A percentile compares a stretch with the other conserved stretches of the same genome.
Conservation (phyloP, 106 monocot genomes). For the Dioscorea zingiberensis region DNA sequence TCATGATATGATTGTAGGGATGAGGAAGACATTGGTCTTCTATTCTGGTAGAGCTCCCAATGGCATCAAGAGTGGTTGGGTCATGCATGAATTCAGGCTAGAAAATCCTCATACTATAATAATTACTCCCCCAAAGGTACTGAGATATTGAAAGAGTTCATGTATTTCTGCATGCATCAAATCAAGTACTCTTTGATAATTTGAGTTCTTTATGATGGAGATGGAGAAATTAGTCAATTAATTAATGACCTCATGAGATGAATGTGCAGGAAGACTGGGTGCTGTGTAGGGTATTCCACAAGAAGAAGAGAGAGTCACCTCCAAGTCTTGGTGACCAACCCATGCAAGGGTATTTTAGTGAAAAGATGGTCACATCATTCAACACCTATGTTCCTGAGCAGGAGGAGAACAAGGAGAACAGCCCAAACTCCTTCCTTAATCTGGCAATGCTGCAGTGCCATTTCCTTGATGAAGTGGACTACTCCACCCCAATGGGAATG, state of each 20-base stretch:
- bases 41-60: slow-evolving; percentile 61
- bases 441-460: not conserved
- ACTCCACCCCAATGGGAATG: not conserved
- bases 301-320: slow-evolving; percentile 29
- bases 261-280: slow-evolving; percentile 59
- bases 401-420: not conserved
- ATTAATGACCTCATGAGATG: too few species aligned
- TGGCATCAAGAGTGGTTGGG: slow-evolving; percentile 44
- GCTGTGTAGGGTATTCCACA: slow-evolving; percentile 55
- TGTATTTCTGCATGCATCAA: too few species aligned
- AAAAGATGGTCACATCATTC: not conserved
- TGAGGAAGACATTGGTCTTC: slow-evolving; percentile 77
- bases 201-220: too few species aligned
- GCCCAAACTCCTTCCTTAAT: not conserved
- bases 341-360: not conserved
- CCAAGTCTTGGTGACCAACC: not conserved
- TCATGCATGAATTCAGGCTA: slow-evolving; percentile 72
- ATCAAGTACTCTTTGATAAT: too few species aligned
- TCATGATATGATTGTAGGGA: slow-evolving; percentile 29
- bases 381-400: not conserved
- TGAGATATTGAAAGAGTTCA: too few species aligned
- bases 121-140: slow-evolving; percentile 50
- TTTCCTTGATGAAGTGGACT: not conserved
- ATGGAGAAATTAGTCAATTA: too few species aligned
- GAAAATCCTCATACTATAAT: slow-evolving; percentile 35